Conservation (phyloP, 441 rosid genomes). For the Aleurites moluccanus region DNA sequence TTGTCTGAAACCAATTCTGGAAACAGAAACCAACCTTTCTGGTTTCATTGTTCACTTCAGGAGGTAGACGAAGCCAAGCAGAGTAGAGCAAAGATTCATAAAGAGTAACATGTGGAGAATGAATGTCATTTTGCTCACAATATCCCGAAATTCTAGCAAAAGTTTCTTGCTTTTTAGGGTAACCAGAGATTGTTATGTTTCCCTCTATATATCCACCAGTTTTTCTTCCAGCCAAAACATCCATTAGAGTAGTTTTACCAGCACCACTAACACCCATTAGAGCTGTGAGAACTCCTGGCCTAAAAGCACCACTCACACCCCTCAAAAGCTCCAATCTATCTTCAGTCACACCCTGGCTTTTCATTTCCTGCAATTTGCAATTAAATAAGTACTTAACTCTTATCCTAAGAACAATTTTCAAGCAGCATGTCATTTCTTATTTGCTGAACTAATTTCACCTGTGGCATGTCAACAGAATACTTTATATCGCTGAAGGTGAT, state of each 20-base stretch:
- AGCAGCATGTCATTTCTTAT: background rate
- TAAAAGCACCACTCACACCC: slow-evolving; percentile 76
- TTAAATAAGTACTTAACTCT: background rate
- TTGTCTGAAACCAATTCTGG: background rate
- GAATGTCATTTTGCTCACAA: slow-evolving; percentile 54
- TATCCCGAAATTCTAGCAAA: slow-evolving; percentile 52
- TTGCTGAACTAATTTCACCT: slow-evolving; percentile 33
- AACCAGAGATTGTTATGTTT: slow-evolving; percentile 44
- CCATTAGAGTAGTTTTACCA: slow-evolving; percentile 68
- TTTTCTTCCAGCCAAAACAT: slow-evolving; percentile 55
- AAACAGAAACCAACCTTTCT: slow-evolving; percentile 32
- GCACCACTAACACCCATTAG: slow-evolving; percentile 95
- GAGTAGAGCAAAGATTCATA: slow-evolving; percentile 51
- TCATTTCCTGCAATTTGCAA: slow-evolving; percentile 49
- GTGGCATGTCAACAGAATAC: slow-evolving; percentile 74
- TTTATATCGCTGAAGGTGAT: slow-evolving; percentile 53
- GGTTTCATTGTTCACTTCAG: slow-evolving; percentile 37
- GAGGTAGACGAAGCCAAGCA: slow-evolving; percentile 50
- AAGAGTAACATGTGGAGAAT: slow-evolving; percentile 49
- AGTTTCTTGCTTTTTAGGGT: slow-evolving; percentile 47
- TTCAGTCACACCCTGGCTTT: slow-evolving; percentile 49
- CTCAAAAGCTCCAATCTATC: slow-evolving; percentile 62
- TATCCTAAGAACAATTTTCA: background rate
- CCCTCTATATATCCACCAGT: slow-evolving; percentile 53
- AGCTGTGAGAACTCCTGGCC: slow-evolving; percentile 94